A percentile compares a stretch with the other conserved stretches of the same genome.
phyloP scores from a whole-genome alignment of 495 filamentous ascomycete genomes.

The Penicillium steckii region DNA sequence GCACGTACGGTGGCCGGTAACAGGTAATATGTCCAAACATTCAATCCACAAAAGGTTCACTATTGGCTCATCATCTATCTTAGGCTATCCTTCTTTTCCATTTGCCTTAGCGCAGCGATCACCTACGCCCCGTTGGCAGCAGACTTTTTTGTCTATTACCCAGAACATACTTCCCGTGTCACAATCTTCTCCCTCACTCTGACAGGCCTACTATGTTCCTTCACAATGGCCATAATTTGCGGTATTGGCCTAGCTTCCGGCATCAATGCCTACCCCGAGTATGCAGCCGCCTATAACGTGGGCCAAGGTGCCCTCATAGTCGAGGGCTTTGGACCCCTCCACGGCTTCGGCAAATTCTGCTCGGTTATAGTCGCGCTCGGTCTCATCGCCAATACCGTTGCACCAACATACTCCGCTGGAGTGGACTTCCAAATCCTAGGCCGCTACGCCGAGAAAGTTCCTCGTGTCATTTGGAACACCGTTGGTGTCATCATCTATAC shows the following conservation, averaged over 20 bases:
- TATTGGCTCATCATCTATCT: background rate
- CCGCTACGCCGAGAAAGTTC: constrained; percentile 52
- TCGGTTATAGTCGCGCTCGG: constrained; percentile 69
- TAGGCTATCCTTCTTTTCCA: constrained; percentile 65
- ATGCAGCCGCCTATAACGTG: constrained; percentile 51
- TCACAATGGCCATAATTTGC: constrained; percentile 60
- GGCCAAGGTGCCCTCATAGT: constrained; percentile 60
- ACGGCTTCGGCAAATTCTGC: constrained; percentile 71
- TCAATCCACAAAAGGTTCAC: background rate
- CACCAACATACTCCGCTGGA: constrained; percentile 67
- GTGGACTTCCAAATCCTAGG: constrained; percentile 69
- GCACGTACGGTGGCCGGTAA: constrained; percentile 55
- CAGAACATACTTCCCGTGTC: constrained; percentile 44
- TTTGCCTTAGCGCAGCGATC: constrained; percentile 62
- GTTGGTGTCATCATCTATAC: constrained; percentile 59
- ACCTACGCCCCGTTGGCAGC: constrained; percentile 60
- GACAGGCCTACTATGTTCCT: constrained; percentile 51
- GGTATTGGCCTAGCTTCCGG: constrained; percentile 71
- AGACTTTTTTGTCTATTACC: constrained; percentile 68
- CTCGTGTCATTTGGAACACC: constrained; percentile 64
- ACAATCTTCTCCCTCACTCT: constrained; percentile 39
- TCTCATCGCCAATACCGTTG: constrained; percentile 68
- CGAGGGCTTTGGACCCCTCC: constrained; percentile 59
- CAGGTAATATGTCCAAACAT: constrained; percentile 26
- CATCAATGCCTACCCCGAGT: constrained; percentile 49